phyloP scores from a whole-genome alignment of 768 basidiomycete species.

The Tylopilus intermedius region DNA sequence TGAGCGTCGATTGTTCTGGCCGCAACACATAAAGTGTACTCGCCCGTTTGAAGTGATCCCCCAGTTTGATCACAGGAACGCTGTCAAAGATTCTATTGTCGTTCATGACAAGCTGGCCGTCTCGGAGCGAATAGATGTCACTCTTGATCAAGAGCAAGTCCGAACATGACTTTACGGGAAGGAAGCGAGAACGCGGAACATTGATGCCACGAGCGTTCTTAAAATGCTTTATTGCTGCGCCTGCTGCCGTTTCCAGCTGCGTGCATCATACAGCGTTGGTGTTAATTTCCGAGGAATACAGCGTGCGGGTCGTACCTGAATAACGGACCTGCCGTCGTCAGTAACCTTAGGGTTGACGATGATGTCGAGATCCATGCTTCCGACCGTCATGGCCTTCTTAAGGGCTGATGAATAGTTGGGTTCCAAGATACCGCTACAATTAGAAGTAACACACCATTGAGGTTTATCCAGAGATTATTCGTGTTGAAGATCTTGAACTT shows the following conservation, averaged over 20 bases:
- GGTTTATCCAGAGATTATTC: slow-evolving; percentile 77
- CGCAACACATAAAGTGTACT: neutral
- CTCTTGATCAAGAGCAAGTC: slow-evolving; percentile 87
- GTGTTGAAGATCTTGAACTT: slow-evolving; percentile 96
- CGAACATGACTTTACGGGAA: slow-evolving; percentile 87
- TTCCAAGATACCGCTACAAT: neutral
- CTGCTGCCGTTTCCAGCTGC: slow-evolving; percentile 85
- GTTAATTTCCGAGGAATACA: slow-evolving; percentile 5
- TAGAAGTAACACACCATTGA: slow-evolving; percentile 49
- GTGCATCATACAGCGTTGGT: neutral
- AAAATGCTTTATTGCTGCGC: slow-evolving; percentile 93
- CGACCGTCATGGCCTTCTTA: slow-evolving; percentile 84
- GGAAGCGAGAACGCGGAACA: slow-evolving; percentile 90
- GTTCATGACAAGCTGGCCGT: slow-evolving; percentile 86
- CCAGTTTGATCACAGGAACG: slow-evolving; percentile 94
- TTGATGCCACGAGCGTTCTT: slow-evolving; percentile 89
- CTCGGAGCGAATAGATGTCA: slow-evolving; percentile 85
- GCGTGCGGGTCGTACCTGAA: slow-evolving; percentile 47
- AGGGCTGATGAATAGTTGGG: slow-evolving; percentile 47
- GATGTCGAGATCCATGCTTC: slow-evolving; percentile 88
- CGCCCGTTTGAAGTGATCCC: slow-evolving; percentile 96
- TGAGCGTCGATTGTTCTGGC: neutral
- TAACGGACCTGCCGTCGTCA: slow-evolving; percentile 68
- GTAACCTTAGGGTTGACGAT: slow-evolving; percentile 89
- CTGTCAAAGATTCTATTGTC: slow-evolving; percentile 76